Base-by-base conservation (phyloP, 2,329 filamentous ascomycete genomes). In the Blastomyces gilchristii region DNA sequence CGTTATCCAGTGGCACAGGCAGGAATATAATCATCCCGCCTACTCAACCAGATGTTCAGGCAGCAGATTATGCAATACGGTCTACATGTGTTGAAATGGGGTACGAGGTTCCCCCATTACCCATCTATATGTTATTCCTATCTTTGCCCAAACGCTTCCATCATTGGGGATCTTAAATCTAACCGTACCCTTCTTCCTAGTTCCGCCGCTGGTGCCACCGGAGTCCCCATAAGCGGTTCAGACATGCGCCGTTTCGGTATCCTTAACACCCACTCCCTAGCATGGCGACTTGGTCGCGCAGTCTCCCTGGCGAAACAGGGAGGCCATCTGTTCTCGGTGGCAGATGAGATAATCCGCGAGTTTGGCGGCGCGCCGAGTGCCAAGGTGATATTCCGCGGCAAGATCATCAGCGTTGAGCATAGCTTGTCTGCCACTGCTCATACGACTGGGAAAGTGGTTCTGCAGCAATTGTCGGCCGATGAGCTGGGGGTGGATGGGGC, bases 341-440 rank as follows among this genome's bases (percentile, higher is more conserved):
- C 83, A 0, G 82, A 85, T 70, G 76, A 76, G 1, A 85, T 87
- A 63, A 77, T 87, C 12, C 76, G 80, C 0, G 83, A 85, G 69
- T 83, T 81, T 37, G 84, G 83, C 3, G 84, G 84, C 0, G 67
- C 74, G 0, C 74, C 75, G 6, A 78, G 79, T 0, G 84, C 82
- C 1, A 81, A 77, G 64, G 79, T 87, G 7, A 67, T 87, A n/a
- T 87, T 82, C 74, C 80, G 81, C 64, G 85, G 85, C 45, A 87
- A 87, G 74, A 85, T 87, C 66, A 77, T 85, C 25, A 79, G 79
- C 1, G 84, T 87, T 0, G 81, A 86, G 69, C 75, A 83, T 54
- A 53, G 50, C 22, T 69, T 86, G 11, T 67, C 57, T 53, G 78
- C 79, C 65, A 81, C 80, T 68, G 83, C 84, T 0, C 68, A 71